Evolutionary conservation across 1,139 yeast genomes (phyloP).

Genomic region (Protomyces inouyei): DNA sequence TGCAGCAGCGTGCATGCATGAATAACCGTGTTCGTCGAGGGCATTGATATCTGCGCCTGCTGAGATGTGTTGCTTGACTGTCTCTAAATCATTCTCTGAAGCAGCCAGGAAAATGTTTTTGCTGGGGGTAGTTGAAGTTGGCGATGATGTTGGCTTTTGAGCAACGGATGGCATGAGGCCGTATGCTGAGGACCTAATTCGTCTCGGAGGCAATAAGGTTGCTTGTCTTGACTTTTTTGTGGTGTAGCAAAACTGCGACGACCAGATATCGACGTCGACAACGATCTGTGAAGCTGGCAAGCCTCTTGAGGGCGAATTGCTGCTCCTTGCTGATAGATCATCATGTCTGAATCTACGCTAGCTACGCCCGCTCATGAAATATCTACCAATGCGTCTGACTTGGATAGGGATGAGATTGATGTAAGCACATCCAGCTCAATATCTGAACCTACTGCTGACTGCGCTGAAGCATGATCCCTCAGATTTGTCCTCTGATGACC

Average conservation of each 20-base stretch:
- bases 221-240: background rate
- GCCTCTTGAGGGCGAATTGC: background rate
- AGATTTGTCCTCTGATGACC: too few species aligned
- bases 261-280: background rate
- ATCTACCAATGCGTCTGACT: too few species aligned
- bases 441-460: too few species aligned
- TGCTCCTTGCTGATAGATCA: background rate
- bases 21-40: conserved; percentile 25
- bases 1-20: conserved; percentile 28
- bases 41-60: conserved; percentile 24
- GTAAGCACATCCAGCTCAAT: too few species aligned
- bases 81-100: conserved; percentile 21
- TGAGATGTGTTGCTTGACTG: conserved; percentile 20
- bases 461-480: too few species aligned
- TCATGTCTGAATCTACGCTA: background rate
- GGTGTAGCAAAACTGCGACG: background rate
- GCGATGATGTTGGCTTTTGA: background rate
- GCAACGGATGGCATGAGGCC: conserved; percentile 21
- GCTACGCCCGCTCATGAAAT: background rate
- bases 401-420: background rate
- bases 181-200: background rate
- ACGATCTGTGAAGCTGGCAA: too few species aligned
- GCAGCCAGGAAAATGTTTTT: conserved; percentile 28
- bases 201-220: background rate
- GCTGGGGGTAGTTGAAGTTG: background rate